Base-by-base conservation (phyloP, 768 basidiomycete species). In the Podaxis sp. region DNA sequence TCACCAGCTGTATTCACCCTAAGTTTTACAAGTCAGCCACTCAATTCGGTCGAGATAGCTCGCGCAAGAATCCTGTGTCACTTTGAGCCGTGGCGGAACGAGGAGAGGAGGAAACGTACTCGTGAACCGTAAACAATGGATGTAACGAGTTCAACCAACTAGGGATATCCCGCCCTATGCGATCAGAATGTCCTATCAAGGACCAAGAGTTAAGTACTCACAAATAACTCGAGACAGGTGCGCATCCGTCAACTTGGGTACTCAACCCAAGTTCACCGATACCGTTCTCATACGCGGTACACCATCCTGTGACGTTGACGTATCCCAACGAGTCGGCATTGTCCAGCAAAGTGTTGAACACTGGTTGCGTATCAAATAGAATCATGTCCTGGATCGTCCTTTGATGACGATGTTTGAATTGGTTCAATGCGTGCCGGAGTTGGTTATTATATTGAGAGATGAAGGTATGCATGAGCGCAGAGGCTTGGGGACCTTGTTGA, bases 211-310 rank as follows among this genome's bases (percentile, higher is more conserved):
- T 1, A 13, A 24, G 12, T 9, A 44, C 84, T 76, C 68, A 87
- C 86, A 88, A 88, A 69, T 87, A 88, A 52, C 77, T 87, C 19
- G 83, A 85, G 30, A 84, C 86, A 2, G 87, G 87, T 13, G 84
- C 86, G 69, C 84, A 88, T 2, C 82, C 81, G 6, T 77, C 70
- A 12, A 81, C 77, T 72, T 87, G 84, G 42, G 85, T 85, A n/a
- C 81, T 83, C 49, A 58, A 65, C 8, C 77, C 72, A 4, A 83
- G 78, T 0, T 84, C 30, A 6, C 57, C 57, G 36, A 58, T 86
- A 9, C 86, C 86, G 66, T 83, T 84, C 69, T 83, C 73, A 70
- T 88, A 88, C 2, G 81, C 83, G 28, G 77, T 76, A 68, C 86
- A 86, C 62, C 74, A 89, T 2, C 86, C 86, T 1, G 86, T 87